phyloP scores from a whole-genome alignment of 2,329 filamentous ascomycete genomes.

The Leptographium flavum region DNA sequence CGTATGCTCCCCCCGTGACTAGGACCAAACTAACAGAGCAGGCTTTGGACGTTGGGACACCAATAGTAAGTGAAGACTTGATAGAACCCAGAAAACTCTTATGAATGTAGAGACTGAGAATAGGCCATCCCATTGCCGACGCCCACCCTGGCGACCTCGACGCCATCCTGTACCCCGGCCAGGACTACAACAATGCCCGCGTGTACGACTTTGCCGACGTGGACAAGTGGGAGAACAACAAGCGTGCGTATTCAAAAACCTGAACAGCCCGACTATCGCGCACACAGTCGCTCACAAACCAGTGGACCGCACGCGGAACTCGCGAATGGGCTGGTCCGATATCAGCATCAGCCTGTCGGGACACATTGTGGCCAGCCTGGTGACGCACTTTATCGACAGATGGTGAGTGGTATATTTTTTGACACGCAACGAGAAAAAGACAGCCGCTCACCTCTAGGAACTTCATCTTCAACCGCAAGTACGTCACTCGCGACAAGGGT shows the following conservation, averaged over 20 bases:
- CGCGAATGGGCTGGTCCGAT: slow-evolving; percentile 89
- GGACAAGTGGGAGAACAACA: slow-evolving; percentile 68
- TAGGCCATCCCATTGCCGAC: slow-evolving; percentile 65
- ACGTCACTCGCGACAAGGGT: slow-evolving; percentile 36
- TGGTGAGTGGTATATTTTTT: no score
- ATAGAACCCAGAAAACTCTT: neutral
- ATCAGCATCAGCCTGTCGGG: slow-evolving; percentile 65
- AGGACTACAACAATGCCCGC: slow-evolving; percentile 84
- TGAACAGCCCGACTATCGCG: neutral
- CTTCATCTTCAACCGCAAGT: slow-evolving; percentile 77
- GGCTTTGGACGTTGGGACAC: slow-evolving; percentile 81
- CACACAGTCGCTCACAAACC: neutral
- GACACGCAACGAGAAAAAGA: no score
- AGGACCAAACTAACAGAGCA: slow-evolving; percentile 15
- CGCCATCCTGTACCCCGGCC: slow-evolving; percentile 68
- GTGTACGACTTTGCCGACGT: slow-evolving; percentile 73
- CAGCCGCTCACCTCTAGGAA: slow-evolving; percentile 51
- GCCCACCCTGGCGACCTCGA: slow-evolving; percentile 67
- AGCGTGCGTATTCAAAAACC: slow-evolving; percentile 37
- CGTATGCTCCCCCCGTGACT: slow-evolving; percentile 13
- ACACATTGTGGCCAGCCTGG: slow-evolving; percentile 59
- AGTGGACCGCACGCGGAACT: slow-evolving; percentile 64
- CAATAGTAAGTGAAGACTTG: slow-evolving; percentile 35
- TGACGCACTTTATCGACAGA: slow-evolving; percentile 66
- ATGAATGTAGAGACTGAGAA: neutral